Evolutionary conservation across 768 basidiomycete genomes (phyloP).

Genomic region (Termitomyces sp.): DNA sequence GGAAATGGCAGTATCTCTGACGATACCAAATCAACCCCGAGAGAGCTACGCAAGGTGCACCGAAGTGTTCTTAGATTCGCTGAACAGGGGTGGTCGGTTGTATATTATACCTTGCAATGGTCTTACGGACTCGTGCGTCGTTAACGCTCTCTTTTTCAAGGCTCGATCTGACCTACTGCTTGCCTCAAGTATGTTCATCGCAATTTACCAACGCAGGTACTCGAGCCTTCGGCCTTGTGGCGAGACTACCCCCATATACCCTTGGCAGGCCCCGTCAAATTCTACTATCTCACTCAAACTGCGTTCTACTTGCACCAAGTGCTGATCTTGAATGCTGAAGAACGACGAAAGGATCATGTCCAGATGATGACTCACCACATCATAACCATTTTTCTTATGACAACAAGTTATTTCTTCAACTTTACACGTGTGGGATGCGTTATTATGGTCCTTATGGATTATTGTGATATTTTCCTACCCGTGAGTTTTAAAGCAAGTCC

Average conservation of each 20-base stretch:
- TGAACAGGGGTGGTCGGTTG: conserved; percentile 88
- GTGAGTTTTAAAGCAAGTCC: conserved; percentile 40
- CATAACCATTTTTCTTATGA: conserved; percentile 78
- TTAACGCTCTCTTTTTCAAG: conserved; percentile 8
- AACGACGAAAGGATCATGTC: conserved; percentile 82
- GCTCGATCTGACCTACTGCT: conserved; percentile 5
- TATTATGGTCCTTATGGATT: conserved; percentile 91
- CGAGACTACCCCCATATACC: conserved; percentile 76
- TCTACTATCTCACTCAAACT: conserved; percentile 82
- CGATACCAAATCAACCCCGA: conserved; percentile 21
- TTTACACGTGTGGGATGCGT: conserved; percentile 87
- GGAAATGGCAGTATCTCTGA: conserved; percentile 21
- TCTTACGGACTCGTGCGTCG: conserved; percentile 75
- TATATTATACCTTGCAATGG: conserved; percentile 80
- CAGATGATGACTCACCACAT: conserved; percentile 98
- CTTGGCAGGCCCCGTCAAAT: conserved; percentile 76
- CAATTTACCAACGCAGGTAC: conserved; percentile 59
- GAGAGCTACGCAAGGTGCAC: conserved; percentile 57
- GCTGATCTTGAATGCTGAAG: conserved; percentile 90
- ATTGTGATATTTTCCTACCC: conserved; percentile 87
- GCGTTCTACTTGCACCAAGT: conserved; percentile 93
- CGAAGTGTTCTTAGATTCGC: conserved; percentile 82
- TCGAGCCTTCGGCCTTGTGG: conserved; percentile 71
- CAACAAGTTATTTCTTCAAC: conserved; percentile 73
- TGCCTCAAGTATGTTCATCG: conserved; percentile 68